Evolutionary conservation across 2,329 filamentous ascomycete genomes (phyloP).

Genomic region (Fulvia fulva): DNA sequence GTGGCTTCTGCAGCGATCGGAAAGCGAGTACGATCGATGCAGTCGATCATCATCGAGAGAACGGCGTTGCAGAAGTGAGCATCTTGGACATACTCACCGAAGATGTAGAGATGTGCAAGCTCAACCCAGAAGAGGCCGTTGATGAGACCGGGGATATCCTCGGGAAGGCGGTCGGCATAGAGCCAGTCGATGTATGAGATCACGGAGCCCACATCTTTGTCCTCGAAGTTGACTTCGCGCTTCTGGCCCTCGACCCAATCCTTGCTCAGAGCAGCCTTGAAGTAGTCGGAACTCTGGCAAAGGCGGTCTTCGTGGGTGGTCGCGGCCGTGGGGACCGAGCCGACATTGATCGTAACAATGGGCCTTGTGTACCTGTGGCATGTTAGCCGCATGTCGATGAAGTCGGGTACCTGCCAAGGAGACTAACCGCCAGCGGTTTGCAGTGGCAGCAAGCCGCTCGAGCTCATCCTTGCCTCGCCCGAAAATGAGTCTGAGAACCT

Average conservation of each 20-base stretch:
- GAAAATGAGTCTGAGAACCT: too few relatives aligned
- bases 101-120: conserved; percentile 3
- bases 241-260: conserved; percentile 4
- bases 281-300: background rate
- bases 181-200: conserved; percentile 8
- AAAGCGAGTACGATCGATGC: too few relatives aligned
- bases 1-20: too few relatives aligned
- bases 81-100: conserved; percentile 13
- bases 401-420: too few relatives aligned
- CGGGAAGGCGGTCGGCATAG: background rate
- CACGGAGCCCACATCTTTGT: background rate
- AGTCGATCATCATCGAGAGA: background rate
- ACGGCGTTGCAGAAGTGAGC: background rate
- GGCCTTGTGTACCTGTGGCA: background rate
- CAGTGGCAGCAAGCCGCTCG: background rate
- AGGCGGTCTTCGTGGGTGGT: background rate
- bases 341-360: background rate
- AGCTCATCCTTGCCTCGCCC: background rate
- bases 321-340: background rate
- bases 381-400: background rate
- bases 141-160: background rate
- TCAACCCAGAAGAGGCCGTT: background rate
- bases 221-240: background rate
- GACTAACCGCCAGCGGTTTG: background rate
- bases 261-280: conserved; percentile 6